A percentile compares a stretch with the other conserved stretches of the same genome.
phyloP scores from a whole-genome alignment of 2,329 filamentous ascomycete species.

The Diaporthe sp. region DNA sequence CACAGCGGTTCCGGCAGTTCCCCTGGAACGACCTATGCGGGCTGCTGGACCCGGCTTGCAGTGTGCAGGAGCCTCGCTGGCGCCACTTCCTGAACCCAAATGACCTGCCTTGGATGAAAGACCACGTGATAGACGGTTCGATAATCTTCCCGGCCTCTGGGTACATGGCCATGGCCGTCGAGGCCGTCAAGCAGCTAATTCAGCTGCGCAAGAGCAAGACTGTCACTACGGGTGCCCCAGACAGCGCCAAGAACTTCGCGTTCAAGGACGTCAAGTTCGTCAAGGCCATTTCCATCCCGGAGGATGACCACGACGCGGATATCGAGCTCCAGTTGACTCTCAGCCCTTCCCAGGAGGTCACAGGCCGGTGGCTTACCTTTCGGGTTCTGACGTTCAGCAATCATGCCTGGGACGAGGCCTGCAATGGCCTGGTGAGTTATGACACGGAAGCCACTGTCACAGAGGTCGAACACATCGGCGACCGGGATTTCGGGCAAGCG shows the following conservation, averaged over 20 bases:
- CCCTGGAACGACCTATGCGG: slow-evolving; percentile 42
- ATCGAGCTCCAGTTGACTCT: slow-evolving; percentile 25
- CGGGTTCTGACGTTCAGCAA: slow-evolving; percentile 12
- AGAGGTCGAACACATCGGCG: background rate
- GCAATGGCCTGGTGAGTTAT: slow-evolving; percentile 15
- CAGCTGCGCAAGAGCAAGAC: background rate
- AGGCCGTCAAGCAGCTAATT: slow-evolving; percentile 43
- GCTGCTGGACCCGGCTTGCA: background rate
- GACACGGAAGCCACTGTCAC: background rate
- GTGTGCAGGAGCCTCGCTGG: slow-evolving; percentile 13
- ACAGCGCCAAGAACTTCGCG: background rate
- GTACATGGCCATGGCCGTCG: slow-evolving; percentile 48
- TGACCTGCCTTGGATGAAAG: slow-evolving; percentile 56
- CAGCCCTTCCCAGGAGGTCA: slow-evolving; percentile 2
- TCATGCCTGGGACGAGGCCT: slow-evolving; percentile 22
- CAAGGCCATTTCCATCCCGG: slow-evolving; percentile 21
- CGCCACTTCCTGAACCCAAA: slow-evolving; percentile 31
- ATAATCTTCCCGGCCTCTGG: slow-evolving; percentile 59
- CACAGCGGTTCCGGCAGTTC: slow-evolving; percentile 44
- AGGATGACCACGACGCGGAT: background rate
- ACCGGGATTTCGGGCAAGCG: background rate
- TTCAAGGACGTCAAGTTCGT: slow-evolving; percentile 16
- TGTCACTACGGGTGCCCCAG: background rate
- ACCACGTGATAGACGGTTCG: slow-evolving; percentile 59
- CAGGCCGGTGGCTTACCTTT: slow-evolving; percentile 4